Base-by-base conservation (phyloP, 345 rosid genomes). In the Gossypium raimondii region DNA sequence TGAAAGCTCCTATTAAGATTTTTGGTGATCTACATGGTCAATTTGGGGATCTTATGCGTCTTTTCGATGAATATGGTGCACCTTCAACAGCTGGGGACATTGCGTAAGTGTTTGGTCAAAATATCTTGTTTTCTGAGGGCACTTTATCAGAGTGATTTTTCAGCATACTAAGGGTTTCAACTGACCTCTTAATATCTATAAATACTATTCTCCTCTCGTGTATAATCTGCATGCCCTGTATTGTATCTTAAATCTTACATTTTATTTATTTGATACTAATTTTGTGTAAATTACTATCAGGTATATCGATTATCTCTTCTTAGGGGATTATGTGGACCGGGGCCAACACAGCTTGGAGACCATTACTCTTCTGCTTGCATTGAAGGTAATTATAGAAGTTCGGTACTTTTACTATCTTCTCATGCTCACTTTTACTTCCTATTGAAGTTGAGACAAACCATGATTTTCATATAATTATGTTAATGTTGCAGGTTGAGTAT, bases 1-100 rank as follows among this genome's bases (percentile, higher is more conserved):
- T 94, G 69, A 88, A 64, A 80, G 98, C 98, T 73, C 98, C 98
- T 25, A 87, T 92, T 29, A 94, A 94, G 85, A 94, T 92, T 79
- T 94, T 94, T 82, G 98, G 98, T 77, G 98, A 94, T 89, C 83
- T 95, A 73, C 99, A 95, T 76, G 99, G 99, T 51, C 99, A 95
- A 66, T 95, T 95, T 87, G 99, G 99, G 60, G 99, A 95, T 87
- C 96, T 95, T 76, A 95, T 95, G 99, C 98, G 99, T 75, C 94
- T 95, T 74, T 95, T 95, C 84, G 99, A 95, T 75, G 99, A 95
- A 81, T 95, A 93, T 81, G 99, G 99, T 60, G 81, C 99, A 63
- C 99, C 99, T 78, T 95, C 99, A 64, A 93, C 99, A 5, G 98
- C 99, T 76, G 99, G 99, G 82, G 99, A 95, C 84, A 95, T 95